Conservation (phyloP, 2,329 filamentous ascomycete species). For the Colletotrichum brevisporum region DNA sequence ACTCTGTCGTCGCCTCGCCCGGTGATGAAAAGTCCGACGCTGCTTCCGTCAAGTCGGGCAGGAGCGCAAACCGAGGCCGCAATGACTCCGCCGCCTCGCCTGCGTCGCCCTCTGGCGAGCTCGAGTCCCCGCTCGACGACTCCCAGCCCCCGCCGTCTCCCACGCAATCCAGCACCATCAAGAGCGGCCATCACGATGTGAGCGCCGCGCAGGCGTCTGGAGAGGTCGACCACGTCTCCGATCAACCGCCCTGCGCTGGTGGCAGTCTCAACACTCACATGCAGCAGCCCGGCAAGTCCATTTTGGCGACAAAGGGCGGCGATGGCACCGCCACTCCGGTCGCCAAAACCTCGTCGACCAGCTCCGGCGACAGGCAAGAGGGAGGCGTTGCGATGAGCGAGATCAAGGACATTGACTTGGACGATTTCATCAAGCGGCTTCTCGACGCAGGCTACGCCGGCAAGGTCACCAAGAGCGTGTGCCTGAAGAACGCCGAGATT, state of each 20-base stretch:
- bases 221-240: conserved; percentile 95
- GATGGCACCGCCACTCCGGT: conserved; percentile 79
- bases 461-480: conserved; percentile 98
- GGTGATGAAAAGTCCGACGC: conserved; percentile 82
- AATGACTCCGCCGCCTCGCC: conserved; percentile 59
- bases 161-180: conserved; percentile 81
- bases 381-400: conserved; percentile 85
- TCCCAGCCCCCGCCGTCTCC: conserved; percentile 84
- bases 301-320: conserved; percentile 84
- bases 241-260: conserved; percentile 82
- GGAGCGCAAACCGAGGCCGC: conserved; percentile 69
- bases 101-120: conserved; percentile 53
- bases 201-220: conserved; percentile 85
- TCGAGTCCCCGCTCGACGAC: conserved; percentile 64
- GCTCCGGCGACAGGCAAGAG: conserved; percentile 59
- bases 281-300: conserved; percentile 87
- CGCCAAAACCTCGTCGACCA: conserved; percentile 50
- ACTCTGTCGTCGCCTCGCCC: conserved; percentile 77
- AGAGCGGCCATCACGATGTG: conserved; percentile 78
- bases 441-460: conserved; percentile 95
- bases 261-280: conserved; percentile 70
- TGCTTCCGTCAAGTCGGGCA: conserved; percentile 80
- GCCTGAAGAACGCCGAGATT: conserved; percentile 97
- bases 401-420: conserved; percentile 92
- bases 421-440: conserved; percentile 96